phyloP scores from a whole-genome alignment of 2,329 filamentous ascomycete genomes.

The Phaeosphaeriaceae sp. region DNA sequence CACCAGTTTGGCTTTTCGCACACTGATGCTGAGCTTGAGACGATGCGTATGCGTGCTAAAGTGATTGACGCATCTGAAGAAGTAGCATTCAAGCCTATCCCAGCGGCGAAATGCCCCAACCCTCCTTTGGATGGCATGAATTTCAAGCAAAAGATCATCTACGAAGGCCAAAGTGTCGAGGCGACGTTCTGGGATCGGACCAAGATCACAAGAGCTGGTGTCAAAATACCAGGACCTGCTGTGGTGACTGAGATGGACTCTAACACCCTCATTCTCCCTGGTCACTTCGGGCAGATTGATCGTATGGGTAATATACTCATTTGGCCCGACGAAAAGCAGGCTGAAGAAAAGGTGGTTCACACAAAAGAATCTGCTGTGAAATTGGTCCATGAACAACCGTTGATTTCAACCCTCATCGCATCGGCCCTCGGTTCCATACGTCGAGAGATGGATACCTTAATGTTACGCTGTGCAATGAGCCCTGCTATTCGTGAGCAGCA shows the following conservation, averaged over 20 bases:
- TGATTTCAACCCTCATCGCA: conserved; percentile 54
- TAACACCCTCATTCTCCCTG: conserved; percentile 58
- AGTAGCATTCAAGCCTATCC: conserved; percentile 47
- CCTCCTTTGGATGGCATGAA: conserved; percentile 49
- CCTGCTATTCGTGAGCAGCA: conserved; percentile 60
- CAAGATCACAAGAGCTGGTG: conserved; percentile 50
- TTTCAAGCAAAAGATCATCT: conserved; percentile 48
- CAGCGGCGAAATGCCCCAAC: conserved; percentile 28
- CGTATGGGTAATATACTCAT: conserved; percentile 58
- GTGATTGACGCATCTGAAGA: conserved; percentile 52
- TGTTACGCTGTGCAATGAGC: conserved; percentile 60
- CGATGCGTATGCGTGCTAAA: conserved; percentile 56
- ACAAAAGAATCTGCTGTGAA: conserved; percentile 47
- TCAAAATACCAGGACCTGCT: conserved; percentile 53
- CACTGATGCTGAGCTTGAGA: conserved; percentile 53
- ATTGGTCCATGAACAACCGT: conserved; percentile 48
- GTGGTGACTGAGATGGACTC: conserved; percentile 60
- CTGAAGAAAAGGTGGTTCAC: conserved; percentile 34
- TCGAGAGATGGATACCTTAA: conserved; percentile 59
- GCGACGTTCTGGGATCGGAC: conserved; percentile 56
- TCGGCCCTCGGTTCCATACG: conserved; percentile 56
- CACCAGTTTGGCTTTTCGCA: conserved; percentile 57
- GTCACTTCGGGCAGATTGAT: conserved; percentile 56
- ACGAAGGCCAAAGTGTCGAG: conserved; percentile 50
- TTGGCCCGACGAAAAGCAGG: conserved; percentile 45